phyloP scores from a whole-genome alignment of 345 rosid genomes.

The Hibiscus trionum region DNA sequence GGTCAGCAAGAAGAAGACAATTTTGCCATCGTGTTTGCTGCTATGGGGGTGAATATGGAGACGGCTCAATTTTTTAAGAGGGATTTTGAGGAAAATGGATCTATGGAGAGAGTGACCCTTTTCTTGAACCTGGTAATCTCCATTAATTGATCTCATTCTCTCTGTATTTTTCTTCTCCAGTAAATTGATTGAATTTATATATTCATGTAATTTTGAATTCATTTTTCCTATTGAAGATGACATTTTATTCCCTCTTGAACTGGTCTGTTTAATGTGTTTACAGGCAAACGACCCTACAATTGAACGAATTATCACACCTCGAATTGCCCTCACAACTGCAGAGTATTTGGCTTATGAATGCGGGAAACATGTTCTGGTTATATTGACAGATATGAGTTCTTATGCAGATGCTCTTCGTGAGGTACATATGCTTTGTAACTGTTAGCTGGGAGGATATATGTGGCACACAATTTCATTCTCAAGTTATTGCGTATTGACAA shows the following conservation, averaged over 20 bases:
- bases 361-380: slow-evolving; percentile 96
- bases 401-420: slow-evolving; percentile 99
- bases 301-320: slow-evolving; percentile 93
- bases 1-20: slow-evolving; percentile 73
- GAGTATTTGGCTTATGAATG: slow-evolving; percentile 97
- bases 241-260: background rate
- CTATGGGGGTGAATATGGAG: slow-evolving; percentile 99
- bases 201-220: background rate
- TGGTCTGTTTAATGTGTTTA: slow-evolving; percentile 1
- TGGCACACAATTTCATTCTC: background rate
- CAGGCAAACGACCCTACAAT: slow-evolving; percentile 98
- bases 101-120: slow-evolving; percentile 97
- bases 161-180: background rate
- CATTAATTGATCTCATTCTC: background rate
- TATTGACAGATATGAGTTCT: slow-evolving; percentile 95
- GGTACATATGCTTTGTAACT: slow-evolving; percentile 32
- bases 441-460: background rate
- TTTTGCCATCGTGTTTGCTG: slow-evolving; percentile 97
- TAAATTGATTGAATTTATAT: background rate
- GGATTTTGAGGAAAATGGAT: slow-evolving; percentile 95
- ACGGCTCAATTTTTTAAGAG: slow-evolving; percentile 97
- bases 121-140: slow-evolving; percentile 74
- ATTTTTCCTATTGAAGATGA: background rate
- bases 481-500: background rate
- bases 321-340: slow-evolving; percentile 93